Evolutionary conservation across 2,329 filamentous ascomycete genomes (phyloP), one percentile per base, ranked within the genome.

Genomic region (Teratosphaeria epicoccoides): DNA sequence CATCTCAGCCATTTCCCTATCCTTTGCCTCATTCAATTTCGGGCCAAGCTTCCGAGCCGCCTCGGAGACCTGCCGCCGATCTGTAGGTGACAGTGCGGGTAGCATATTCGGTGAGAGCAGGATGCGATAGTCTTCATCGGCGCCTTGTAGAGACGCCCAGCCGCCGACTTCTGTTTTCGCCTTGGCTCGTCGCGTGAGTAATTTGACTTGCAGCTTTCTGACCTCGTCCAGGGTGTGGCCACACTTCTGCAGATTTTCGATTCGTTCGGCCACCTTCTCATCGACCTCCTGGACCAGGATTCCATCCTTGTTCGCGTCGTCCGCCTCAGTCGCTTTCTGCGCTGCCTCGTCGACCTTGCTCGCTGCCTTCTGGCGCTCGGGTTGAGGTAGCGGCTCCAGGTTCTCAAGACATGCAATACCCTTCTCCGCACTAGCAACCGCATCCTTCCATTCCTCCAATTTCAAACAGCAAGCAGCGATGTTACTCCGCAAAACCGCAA

Each of bases 1-100:
- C 89, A 97, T 96, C 71, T 98, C 91, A 2, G 80, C 84, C 79
- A 93, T 88, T 70, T 98, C 93, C 60, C 78, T 79, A 64, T 95
- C 85, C 70, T 89, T 88, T 1, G 90, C 89, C 17, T 79, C 79
- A 57, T 91, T 87, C 47, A 88, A 78, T 55, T 78, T 76, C 1
- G 77, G 73, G 1, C 88, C 87, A 37, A 97, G 70, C 22, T 74
- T 72, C 12, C 75, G 69, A 53, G 94, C 73, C 59, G 88, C 84
- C 24, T 74, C 70, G 49, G 81, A 75, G 1, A 94, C 85, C 14
- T 84, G 78, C 61, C 77, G 82, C 64, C 73, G 74, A 62, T 96
- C 90, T 7, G 80, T 75, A 0, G 75, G 62, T 0, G 81, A 77
- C 1, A 96, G 73, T 55, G 79, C 81, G 3, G 73, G 69, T 66